Evolutionary conservation across 257 asterid species (phyloP).

Genomic region (Petrea volubilis): DNA sequence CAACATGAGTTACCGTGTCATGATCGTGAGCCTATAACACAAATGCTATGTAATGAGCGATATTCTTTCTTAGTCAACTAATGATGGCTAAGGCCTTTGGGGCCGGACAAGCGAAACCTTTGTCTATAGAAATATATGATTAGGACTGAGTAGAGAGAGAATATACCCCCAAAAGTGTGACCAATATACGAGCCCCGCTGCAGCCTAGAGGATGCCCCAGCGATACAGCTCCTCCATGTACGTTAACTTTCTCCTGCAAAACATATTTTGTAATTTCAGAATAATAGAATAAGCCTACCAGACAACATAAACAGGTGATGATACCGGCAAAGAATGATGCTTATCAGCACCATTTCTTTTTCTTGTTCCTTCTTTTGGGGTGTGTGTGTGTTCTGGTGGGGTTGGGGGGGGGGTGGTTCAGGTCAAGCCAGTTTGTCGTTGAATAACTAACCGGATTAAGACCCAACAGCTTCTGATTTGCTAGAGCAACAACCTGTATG

Average conservation of each 20-base stretch:
- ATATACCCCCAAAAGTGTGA: slow-evolving; percentile 70
- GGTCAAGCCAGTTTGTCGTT: neutral
- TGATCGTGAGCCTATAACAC: neutral
- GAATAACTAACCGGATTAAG: slow-evolving; percentile 49
- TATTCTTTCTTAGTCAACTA: neutral
- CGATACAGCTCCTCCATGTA: slow-evolving; percentile 76
- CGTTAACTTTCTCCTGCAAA: slow-evolving; percentile 60
- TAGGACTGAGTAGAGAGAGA: neutral
- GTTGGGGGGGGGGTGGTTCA: neutral
- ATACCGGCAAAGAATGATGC: neutral
- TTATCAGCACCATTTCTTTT: neutral
- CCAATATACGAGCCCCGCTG: slow-evolving; percentile 76
- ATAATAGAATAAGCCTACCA: neutral
- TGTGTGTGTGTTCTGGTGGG: neutral
- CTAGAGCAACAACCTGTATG: slow-evolving; percentile 69
- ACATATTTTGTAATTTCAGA: slow-evolving; percentile 10
- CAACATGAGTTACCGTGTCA: neutral
- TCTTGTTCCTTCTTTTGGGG: neutral
- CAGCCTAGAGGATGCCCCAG: slow-evolving; percentile 80
- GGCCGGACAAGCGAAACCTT: neutral
- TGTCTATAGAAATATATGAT: neutral
- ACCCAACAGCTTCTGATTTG: slow-evolving; percentile 65
- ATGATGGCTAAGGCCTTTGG: neutral
- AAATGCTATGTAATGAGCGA: neutral
- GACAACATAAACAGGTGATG: neutral